Evolutionary conservation across 1,284 basidiomycete species (phyloP).

Genomic region (Athelia sp.): DNA sequence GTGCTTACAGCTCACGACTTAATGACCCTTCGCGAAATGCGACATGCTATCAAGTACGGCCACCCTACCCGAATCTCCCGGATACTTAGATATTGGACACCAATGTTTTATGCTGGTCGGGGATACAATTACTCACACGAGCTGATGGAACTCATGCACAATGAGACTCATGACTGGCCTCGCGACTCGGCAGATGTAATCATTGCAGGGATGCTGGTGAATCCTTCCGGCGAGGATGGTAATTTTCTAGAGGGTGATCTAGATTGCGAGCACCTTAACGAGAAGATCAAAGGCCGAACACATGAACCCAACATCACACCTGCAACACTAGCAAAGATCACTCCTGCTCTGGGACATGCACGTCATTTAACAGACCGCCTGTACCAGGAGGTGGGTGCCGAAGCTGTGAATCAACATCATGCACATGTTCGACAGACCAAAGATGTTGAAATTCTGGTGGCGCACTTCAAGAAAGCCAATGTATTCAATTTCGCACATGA

Average conservation of each 20-base stretch:
- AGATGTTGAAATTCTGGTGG: slow-evolving; percentile 8
- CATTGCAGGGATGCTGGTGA: slow-evolving; percentile 15
- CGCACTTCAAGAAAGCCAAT: slow-evolving; percentile 5
- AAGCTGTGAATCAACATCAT: slow-evolving; percentile 13
- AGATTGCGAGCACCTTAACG: slow-evolving; percentile 16
- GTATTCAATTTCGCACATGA: slow-evolving; percentile 12
- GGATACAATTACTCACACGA: slow-evolving; percentile 21
- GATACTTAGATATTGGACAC: slow-evolving; percentile 15
- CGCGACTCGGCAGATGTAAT: background rate
- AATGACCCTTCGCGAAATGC: slow-evolving; percentile 16
- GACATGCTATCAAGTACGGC: slow-evolving; percentile 11
- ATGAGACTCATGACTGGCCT: slow-evolving; percentile 14
- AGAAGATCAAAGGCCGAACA: slow-evolving; percentile 14
- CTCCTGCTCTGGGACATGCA: slow-evolving; percentile 16
- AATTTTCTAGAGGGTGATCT: slow-evolving; percentile 8
- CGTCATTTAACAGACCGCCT: slow-evolving; percentile 5
- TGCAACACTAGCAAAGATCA: slow-evolving; percentile 14
- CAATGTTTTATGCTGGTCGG: slow-evolving; percentile 19
- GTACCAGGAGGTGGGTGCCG: slow-evolving; percentile 12
- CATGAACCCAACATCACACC: slow-evolving; percentile 16
- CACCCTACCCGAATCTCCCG: slow-evolving; percentile 12
- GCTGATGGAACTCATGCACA: slow-evolving; percentile 19
- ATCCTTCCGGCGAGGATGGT: slow-evolving; percentile 7
- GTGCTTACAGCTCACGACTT: slow-evolving; percentile 13
- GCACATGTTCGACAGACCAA: slow-evolving; percentile 10